Percentiles rank a stretch among this genome's conserved stretches.
These are phyloP conservation scores for Ceratocystis diversiconidia DNA, from an alignment of 2,329 filamentous ascomycete genomes.

Conservation along the genomic window DNA sequence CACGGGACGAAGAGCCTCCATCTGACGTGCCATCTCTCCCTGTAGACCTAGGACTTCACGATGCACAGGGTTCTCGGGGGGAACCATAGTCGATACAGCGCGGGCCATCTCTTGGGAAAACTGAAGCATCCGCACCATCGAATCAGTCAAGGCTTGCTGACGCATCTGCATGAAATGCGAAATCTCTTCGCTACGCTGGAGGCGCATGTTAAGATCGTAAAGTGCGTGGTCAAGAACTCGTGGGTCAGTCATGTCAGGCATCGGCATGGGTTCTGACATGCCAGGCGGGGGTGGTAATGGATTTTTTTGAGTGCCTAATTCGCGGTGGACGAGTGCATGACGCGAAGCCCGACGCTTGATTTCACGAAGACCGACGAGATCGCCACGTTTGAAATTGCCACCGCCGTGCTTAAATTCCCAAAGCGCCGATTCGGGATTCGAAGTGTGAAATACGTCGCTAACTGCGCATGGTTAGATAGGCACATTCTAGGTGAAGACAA, in stretches of 20 bases:
- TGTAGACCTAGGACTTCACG: conserved; percentile 54
- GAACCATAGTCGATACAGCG: conserved; percentile 57
- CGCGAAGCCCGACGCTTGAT: conserved; percentile 91
- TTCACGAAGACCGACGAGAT: conserved; percentile 77
- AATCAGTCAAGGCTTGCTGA: conserved; percentile 70
- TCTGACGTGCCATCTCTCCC: conserved; percentile 46
- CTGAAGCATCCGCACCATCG: conserved; percentile 53
- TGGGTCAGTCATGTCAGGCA: conserved; percentile 49
- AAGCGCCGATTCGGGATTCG: conserved; percentile 78
- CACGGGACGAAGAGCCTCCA: conserved; percentile 40
- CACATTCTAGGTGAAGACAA: not conserved
- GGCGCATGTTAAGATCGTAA: conserved; percentile 62
- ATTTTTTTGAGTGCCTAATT: conserved; percentile 59
- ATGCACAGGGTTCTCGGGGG: conserved; percentile 62
- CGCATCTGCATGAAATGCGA: conserved; percentile 65
- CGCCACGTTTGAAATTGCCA: conserved; percentile 90
- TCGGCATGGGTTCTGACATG: conserved; percentile 67
- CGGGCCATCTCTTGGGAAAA: conserved; percentile 77
- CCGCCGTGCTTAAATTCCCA: conserved; percentile 99
- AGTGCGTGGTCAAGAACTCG: conserved; percentile 68
- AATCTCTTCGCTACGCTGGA: conserved; percentile 72
- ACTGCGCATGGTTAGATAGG: conserved; percentile 38
- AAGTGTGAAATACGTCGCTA: conserved; percentile 95
- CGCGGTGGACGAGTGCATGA: conserved; percentile 83
- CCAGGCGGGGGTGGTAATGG: conserved; percentile 36